Evolutionary conservation across 2,329 filamentous ascomycete species (phyloP), one percentile per base, ranked within the genome.

Genomic region (Phialophora verrucosa): DNA sequence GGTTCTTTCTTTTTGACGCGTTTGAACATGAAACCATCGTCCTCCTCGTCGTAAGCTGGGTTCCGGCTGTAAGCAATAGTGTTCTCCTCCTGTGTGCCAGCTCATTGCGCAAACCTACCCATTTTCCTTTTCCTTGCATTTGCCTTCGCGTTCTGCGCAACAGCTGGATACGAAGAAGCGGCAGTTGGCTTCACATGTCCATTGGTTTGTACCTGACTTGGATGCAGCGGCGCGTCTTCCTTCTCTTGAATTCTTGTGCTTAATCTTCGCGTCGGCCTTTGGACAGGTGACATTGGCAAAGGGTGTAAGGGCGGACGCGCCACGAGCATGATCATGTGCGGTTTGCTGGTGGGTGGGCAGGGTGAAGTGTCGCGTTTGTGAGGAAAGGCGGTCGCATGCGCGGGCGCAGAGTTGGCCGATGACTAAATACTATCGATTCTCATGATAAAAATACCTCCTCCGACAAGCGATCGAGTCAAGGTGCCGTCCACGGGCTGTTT

Each of bases 21-120:
- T 69, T 88, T 87, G 76, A 93, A 93, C 65, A 87, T 83, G 73
- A 93, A 93, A 69, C 91, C 91, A 73, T 90, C 91, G 80, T 91
- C 88, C 74, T 90, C 86, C 77, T 93, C 90, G 73, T 91, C 89
- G 73, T 89, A 90, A 68, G 79, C 83, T 81, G 66, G 38, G n/a
- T 47, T 17, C 20, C 17, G 29, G 6, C 29, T 42, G 58, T 67
- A 25, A 69, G 62, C 35, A 27, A 10, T 20, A 27, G 4, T 50
- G 11, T 55, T 44, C 54, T 20, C 6, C 27, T 47, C 29, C 51
- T 20, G 25, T 23, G 14, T 51, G 23, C 20, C 20, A 51, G 20
- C 49, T 35, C 23, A 25, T 31, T 35, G 47, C 17, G n/a, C 31
- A 50, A 25, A 77, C 81, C 76, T 73, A 83, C 81, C 75, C 68